phyloP scores from a whole-genome alignment of 1,284 basidiomycete species.

The Ganoderma multipileum region DNA sequence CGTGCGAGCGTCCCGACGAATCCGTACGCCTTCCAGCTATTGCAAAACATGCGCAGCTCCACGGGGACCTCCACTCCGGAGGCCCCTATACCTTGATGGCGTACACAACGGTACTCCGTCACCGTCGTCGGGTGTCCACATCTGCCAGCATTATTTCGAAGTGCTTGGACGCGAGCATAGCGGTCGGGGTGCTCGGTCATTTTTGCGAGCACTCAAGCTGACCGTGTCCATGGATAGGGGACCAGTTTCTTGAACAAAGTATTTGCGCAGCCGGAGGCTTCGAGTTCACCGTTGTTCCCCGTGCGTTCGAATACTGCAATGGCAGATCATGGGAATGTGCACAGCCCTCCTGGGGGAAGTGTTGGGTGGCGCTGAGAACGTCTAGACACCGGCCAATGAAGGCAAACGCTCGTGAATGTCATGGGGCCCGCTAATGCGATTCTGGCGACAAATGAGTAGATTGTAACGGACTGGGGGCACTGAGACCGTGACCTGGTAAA shows the following conservation, averaged over 20 bases:
- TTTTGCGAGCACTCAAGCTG: constrained; percentile 19
- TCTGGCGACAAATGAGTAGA: neutral
- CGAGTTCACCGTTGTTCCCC: neutral
- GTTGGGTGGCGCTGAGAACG: neutral
- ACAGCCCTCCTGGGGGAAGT: neutral
- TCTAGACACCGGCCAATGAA: neutral
- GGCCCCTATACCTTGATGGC: constrained; percentile 6
- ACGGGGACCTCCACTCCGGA: constrained; percentile 9
- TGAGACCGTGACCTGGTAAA: neutral
- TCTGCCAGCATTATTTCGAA: constrained; percentile 19
- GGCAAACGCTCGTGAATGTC: neutral
- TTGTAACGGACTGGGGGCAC: neutral
- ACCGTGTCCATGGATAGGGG: constrained; percentile 14
- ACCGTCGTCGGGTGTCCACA: constrained; percentile 6
- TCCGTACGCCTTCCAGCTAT: neutral
- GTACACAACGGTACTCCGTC: constrained; percentile 12
- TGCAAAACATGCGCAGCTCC: constrained; percentile 5
- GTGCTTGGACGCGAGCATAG: constrained; percentile 12
- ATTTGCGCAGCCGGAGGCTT: neutral
- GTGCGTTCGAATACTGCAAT: neutral
- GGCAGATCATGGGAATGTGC: constrained; percentile 1
- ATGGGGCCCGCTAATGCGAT: neutral
- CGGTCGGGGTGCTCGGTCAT: constrained; percentile 17
- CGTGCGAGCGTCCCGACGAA: constrained; percentile 8
- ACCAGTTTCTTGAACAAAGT: neutral